A percentile compares a stretch with the other conserved stretches of the same genome.
Conservation (phyloP, 2,329 filamentous ascomycete genomes). For the Nemania abortiva region DNA sequence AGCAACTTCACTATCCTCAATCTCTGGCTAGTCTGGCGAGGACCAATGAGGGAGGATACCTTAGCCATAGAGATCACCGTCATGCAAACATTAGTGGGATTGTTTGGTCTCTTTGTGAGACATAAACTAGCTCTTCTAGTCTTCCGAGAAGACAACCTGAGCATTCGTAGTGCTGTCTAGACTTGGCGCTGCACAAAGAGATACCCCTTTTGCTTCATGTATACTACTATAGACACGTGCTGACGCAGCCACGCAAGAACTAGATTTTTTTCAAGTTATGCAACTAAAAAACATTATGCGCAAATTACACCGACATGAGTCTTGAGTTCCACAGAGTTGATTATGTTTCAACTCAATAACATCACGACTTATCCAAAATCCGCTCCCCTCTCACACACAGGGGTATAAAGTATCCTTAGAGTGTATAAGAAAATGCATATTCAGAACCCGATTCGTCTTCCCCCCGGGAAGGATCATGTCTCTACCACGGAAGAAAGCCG, state of each 20-base stretch:
- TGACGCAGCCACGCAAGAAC: slow-evolving; percentile 4
- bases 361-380: too few species aligned
- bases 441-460: too few species aligned
- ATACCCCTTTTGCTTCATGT: slow-evolving; percentile 42
- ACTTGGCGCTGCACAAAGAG: slow-evolving; percentile 34
- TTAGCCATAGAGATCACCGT: slow-evolving; percentile 82
- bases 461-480: neutral
- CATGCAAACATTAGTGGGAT: slow-evolving; percentile 81
- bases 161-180: slow-evolving; percentile 52
- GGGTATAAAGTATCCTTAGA: too few species aligned
- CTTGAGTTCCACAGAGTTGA: too few species aligned
- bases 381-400: too few species aligned
- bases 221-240: slow-evolving; percentile 35
- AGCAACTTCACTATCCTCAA: slow-evolving; percentile 95
- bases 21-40: slow-evolving; percentile 95
- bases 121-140: slow-evolving; percentile 88
- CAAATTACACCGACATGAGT: neutral
- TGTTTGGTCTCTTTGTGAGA: slow-evolving; percentile 86
- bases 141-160: slow-evolving; percentile 89
- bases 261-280: neutral
- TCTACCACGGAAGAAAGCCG: slow-evolving; percentile 24
- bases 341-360: too few species aligned
- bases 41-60: slow-evolving; percentile 87
- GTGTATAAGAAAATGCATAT: too few species aligned
- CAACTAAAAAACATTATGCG: slow-evolving; percentile 7